Conservation (phyloP, 2,329 filamentous ascomycete species). For the Colletotrichum camelliae region DNA sequence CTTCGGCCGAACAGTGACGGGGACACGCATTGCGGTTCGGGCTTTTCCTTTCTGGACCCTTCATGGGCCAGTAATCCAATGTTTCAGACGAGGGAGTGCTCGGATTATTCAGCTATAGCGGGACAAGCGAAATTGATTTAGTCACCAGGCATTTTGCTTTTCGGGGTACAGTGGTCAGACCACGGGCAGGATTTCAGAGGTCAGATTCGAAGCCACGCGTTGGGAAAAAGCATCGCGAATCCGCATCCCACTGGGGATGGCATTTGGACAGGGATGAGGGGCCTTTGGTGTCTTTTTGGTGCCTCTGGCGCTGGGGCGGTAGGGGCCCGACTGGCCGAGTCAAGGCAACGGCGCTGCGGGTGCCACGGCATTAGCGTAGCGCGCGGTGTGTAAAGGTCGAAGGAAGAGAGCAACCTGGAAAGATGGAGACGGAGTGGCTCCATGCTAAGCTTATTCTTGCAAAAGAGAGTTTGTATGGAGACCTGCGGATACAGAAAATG, state of each 20-base stretch:
- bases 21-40: background rate
- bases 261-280: background rate
- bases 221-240: background rate
- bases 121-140: conserved; percentile 4
- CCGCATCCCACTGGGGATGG: background rate
- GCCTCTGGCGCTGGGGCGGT: background rate
- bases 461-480: background rate
- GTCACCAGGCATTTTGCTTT: background rate
- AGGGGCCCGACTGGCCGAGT: conserved; percentile 2
- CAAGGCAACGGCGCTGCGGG: conserved; percentile 11
- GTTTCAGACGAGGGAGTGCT: conserved; percentile 19
- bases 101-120: background rate
- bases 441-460: background rate
- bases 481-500: background rate
- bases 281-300: background rate
- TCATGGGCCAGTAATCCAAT: background rate
- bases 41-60: background rate
- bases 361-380: conserved; percentile 5
- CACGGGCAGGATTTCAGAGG: background rate
- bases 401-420: background rate
- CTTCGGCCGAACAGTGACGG: background rate
- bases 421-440: background rate
- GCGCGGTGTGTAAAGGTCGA: background rate
- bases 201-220: background rate
- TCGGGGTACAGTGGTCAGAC: background rate